Evolutionary conservation across 1,284 basidiomycete species (phyloP), one percentile per base, ranked within the genome.

Genomic region (Naganishia liquefaciens): DNA sequence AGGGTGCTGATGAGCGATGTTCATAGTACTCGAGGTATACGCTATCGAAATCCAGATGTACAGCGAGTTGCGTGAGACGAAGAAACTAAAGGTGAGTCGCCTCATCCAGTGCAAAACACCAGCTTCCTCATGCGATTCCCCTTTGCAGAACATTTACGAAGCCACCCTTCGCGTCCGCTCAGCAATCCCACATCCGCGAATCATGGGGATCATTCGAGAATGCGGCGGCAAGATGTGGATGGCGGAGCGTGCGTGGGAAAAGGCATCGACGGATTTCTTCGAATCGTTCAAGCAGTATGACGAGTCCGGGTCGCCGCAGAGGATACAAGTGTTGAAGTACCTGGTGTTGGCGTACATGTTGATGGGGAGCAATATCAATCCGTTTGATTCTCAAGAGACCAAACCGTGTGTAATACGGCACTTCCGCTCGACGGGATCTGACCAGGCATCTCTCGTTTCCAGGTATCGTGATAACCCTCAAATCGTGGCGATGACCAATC

Each of bases 171-270:
- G 87, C 62, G 92, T 99, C 64, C 89, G 91, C 62, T 95, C 93
- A 39, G 96, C 96, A 9, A 98, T 99, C 67, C 94, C 95, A 11
- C 96, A 99, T 80, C 96, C 96, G 9, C 87, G 93, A 28, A 98
- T 99, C 74, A 93, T 98, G 89, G 96, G 95, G 60, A 91, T 98
- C 62, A 99, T 99, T 79, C 92, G 94, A 74, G 96, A 99, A 78
- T 98, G 95, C 71, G 96, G 96, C 15, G 96, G 96, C 9, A 99
- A 99, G 81, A 99, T 99, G 96, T 97, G 96, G 92, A 99, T 99
- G 96, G 92, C 91, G 65, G 96, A 99, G 82, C 90, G 94, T 90
- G 76, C 72, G 88, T 99, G 95, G 94, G 89, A 90, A 67, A 87
- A 91, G 57, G 96, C 96, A 0, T 95, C 93, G 70, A 91, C 93